Evolutionary conservation across 257 asterid genomes (phyloP).

Genomic region (Petunia secreta): DNA sequence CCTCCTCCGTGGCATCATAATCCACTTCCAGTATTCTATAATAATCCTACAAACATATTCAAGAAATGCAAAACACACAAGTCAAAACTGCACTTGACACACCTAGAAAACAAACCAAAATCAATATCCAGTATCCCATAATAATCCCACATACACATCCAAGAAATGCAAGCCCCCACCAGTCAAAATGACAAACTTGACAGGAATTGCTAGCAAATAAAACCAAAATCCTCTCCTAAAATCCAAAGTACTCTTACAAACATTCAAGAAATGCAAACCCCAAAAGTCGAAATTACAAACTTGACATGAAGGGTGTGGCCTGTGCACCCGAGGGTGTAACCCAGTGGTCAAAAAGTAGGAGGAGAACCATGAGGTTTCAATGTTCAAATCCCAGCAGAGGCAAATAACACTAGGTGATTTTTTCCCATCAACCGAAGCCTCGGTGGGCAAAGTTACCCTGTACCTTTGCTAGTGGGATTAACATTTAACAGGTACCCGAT

Average conservation of each 20-base stretch:
- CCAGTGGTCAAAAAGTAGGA: too few relatives aligned
- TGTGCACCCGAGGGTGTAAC: too few relatives aligned
- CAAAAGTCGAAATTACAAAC: neutral
- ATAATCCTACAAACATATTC: constrained; percentile 61
- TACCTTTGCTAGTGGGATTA: too few relatives aligned
- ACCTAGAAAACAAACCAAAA: too few relatives aligned
- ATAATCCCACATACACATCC: neutral
- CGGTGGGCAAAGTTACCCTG: too few relatives aligned
- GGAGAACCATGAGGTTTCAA: too few relatives aligned
- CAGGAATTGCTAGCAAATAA: constrained; percentile 12
- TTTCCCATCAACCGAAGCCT: too few relatives aligned
- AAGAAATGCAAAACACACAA: neutral
- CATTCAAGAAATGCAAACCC: neutral
- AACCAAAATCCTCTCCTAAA: constrained; percentile 73
- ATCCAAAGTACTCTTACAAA: constrained; percentile 34
- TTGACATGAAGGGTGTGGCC: neutral
- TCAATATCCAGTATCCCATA: too few relatives aligned
- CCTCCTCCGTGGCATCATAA: constrained; percentile 90
- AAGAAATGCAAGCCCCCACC: neutral
- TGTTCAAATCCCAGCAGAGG: too few relatives aligned
- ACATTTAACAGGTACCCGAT: too few relatives aligned
- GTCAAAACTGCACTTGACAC: neutral
- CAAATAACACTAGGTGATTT: too few relatives aligned
- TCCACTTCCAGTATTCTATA: constrained; percentile 83
- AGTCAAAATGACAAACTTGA: neutral